Evolutionary conservation across 2,329 filamentous ascomycete genomes (phyloP), one percentile per base, ranked within the genome.

Genomic region (Orbilia blumenaviensis): DNA sequence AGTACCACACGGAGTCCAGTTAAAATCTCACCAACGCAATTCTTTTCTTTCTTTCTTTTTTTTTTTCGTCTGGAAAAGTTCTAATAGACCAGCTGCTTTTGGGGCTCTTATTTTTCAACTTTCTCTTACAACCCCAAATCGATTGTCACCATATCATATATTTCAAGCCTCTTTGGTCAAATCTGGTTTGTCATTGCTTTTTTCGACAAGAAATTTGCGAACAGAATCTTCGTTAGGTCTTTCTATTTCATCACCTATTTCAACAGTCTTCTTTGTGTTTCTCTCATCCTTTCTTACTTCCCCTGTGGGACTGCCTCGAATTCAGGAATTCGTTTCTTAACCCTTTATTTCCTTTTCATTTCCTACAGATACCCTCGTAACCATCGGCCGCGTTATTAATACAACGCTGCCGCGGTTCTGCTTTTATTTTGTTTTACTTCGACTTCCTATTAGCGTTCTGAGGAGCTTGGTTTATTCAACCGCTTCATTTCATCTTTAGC

Each of bases 241-340:
- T 32, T 9, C 7, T 21, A 9, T n/a, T 21, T 50, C 44, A 5
- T 64, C 21, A 48, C 29, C n/a, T 41, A 27, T 38, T 4, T 64
- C 52, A 64, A 44, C 61, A 44, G 52, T 44, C 18, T 42, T 10
- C n/a, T 25, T 27, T 29, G 18, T n/a, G 18, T 29, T 27, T 8
- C n/a, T 23, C 2, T 14, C 3, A 29, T 23, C n/a, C 9, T 56
- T 5, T n/a, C 25, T 38, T 9, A 7, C 14, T 38, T n/a, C 16
- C 4, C 3, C 18, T 8, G 25, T 14, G 21, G 32, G 48, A 54
- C 52, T 38, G 10, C 29, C 14, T 63, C 69, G 69, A 74, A 74
- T 74, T 74, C 69, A 54, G 69, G 69, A 74, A 74, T 74, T 74
- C 62, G 69, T 36, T 50, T 23, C 32, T 16, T 61, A 27, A 42